phyloP scores from a whole-genome alignment of 106 monocot species.

The Apostasia shenzhenica region DNA sequence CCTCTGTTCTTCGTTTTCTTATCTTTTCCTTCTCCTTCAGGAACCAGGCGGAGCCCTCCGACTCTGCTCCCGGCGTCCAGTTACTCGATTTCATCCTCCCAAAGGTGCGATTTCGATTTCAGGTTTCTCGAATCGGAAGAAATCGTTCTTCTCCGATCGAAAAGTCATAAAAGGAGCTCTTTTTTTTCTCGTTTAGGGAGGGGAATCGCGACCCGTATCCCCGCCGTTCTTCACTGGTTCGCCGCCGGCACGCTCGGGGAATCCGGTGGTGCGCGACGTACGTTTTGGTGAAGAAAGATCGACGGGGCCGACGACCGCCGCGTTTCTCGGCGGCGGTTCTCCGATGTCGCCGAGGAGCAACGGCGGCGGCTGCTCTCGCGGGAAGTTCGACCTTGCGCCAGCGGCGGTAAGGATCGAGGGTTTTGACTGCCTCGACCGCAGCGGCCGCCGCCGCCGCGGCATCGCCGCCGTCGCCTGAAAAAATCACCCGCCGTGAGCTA shows the following conservation, averaged over 20 bases:
- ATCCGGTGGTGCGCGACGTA: constrained; percentile 39
- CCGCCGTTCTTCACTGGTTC: constrained; percentile 34
- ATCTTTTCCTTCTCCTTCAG: not conserved
- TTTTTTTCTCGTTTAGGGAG: not conserved
- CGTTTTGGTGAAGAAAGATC: constrained; percentile 20
- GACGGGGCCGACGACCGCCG: not conserved
- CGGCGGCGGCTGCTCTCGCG: not conserved
- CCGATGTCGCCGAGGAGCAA: not conserved
- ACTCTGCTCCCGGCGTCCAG: constrained; percentile 2
- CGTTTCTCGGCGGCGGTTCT: not conserved
- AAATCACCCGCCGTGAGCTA: too few relatives aligned
- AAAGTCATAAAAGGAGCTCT: too few relatives aligned
- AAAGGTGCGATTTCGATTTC: not conserved
- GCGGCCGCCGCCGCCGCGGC: constrained; percentile 8
- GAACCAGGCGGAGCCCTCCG: constrained; percentile 12
- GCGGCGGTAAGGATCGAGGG: constrained; percentile 30
- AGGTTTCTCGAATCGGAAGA: not conserved
- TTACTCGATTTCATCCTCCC: constrained; percentile 8
- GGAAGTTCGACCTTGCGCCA: constrained; percentile 12
- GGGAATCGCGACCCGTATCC: constrained; percentile 12
- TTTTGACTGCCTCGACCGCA: constrained; percentile 28
- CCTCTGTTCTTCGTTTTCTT: not conserved
- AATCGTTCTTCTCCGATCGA: too few relatives aligned
- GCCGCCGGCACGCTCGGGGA: constrained; percentile 28
- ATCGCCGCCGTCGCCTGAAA: constrained; percentile 20